A percentile compares a stretch with the other conserved stretches of the same genome.
Evolutionary conservation across 1,284 basidiomycete genomes (phyloP).

Genomic region (Amylostereum areolatum): DNA sequence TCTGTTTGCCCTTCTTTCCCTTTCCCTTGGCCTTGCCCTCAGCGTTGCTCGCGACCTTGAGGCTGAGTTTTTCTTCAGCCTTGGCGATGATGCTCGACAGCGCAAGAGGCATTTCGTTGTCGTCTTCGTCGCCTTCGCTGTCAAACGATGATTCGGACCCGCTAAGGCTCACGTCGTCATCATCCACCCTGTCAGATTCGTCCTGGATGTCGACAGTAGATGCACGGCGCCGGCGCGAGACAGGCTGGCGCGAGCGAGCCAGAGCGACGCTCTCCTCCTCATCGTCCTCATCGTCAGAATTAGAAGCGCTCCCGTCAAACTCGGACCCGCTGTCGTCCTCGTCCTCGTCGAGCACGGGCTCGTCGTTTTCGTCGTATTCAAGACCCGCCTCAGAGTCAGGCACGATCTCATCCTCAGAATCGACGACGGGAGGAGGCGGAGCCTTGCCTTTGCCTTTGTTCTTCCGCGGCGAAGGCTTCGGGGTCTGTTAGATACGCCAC

Average conservation of each 20-base stretch:
- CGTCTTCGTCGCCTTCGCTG: slow-evolving; percentile 27
- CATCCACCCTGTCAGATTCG: slow-evolving; percentile 52
- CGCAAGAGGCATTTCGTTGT: slow-evolving; percentile 9
- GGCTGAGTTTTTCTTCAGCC: not conserved
- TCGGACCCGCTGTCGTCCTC: slow-evolving; percentile 56
- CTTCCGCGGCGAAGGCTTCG: slow-evolving; percentile 8
- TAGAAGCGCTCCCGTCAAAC: slow-evolving; percentile 28
- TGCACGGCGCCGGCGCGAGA: slow-evolving; percentile 12
- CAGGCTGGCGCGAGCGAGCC: slow-evolving; percentile 7
- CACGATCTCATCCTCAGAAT: slow-evolving; percentile 25
- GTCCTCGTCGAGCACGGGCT: slow-evolving; percentile 33
- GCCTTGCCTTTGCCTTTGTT: slow-evolving; percentile 14
- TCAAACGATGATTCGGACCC: slow-evolving; percentile 22
- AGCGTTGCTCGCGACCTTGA: slow-evolving; percentile 1
- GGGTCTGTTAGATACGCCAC: no score
- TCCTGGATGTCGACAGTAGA: slow-evolving; percentile 31
- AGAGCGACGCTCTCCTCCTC: slow-evolving; percentile 12
- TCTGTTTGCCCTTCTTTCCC: slow-evolving; percentile 5
- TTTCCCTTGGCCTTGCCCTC: slow-evolving; percentile 26
- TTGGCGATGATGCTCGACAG: not conserved
- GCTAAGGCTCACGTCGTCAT: slow-evolving; percentile 49
- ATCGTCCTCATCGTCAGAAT: slow-evolving; percentile 29
- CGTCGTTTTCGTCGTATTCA: slow-evolving; percentile 33
- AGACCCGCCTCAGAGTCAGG: slow-evolving; percentile 8
- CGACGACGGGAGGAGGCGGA: slow-evolving; percentile 10